Conservation (phyloP, 805 yeast genomes). For the Candida boleticola region DNA sequence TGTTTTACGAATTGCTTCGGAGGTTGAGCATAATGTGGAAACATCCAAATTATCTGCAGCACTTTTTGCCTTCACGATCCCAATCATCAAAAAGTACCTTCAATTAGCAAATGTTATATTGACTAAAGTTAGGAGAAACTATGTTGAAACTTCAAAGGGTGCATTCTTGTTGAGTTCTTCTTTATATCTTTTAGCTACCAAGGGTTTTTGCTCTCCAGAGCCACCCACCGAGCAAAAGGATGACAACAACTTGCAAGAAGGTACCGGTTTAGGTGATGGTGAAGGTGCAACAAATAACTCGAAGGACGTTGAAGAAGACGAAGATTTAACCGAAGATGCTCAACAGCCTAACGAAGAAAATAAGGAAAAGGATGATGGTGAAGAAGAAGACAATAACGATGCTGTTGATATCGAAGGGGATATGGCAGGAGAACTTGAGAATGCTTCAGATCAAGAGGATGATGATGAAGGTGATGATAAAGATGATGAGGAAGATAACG, state of each 20-base stretch:
- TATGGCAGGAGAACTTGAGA: constrained; percentile 92
- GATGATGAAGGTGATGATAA: constrained; percentile 48
- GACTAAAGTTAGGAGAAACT: constrained; percentile 45
- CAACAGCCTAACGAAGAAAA: constrained; percentile 74
- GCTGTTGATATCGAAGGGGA: constrained; percentile 96
- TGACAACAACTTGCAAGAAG: constrained; percentile 66
- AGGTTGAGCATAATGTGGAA: constrained; percentile 33
- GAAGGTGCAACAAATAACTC: constrained; percentile 79
- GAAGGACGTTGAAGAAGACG: constrained; percentile 87
- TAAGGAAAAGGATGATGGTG: constrained; percentile 53
- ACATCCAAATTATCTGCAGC: constrained; percentile 45
- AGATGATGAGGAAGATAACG: constrained; percentile 54
- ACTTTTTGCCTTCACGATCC: constrained; percentile 54
- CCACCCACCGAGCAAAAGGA: constrained; percentile 65
- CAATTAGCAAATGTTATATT: constrained; percentile 46
- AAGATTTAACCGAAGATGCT: constrained; percentile 77
- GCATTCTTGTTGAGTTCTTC: constrained; percentile 56
- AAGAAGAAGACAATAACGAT: constrained; percentile 73
- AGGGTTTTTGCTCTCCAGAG: constrained; percentile 93
- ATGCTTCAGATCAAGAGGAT: constrained; percentile 65
- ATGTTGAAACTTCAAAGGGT: constrained; percentile 56
- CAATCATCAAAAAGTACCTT: constrained; percentile 61
- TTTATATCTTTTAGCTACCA: constrained; percentile 60
- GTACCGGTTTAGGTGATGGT: constrained; percentile 93
- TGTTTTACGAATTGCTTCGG: constrained; percentile 32